Conservation (phyloP, 257 asterid species). For the Nicotiana tabacum region DNA sequence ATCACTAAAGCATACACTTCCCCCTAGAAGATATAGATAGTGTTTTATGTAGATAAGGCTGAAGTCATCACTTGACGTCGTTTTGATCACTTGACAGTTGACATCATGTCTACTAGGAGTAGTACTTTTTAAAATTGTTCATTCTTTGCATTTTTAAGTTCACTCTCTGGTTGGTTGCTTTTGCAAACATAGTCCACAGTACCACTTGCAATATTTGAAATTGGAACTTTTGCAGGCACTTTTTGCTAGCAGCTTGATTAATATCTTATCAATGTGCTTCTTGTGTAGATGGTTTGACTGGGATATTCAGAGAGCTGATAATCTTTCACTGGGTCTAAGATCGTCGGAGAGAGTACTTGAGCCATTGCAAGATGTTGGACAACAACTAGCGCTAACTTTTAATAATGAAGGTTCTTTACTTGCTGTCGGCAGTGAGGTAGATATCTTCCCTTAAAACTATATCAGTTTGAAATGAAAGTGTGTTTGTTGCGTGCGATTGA, state of each 20-base stretch:
- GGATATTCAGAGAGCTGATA: conserved; percentile 35
- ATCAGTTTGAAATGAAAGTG: background rate
- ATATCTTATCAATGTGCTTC: background rate
- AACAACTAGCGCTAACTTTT: conserved; percentile 76
- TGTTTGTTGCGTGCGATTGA: background rate
- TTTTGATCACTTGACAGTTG: too few species aligned
- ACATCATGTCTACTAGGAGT: background rate
- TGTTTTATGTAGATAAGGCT: background rate
- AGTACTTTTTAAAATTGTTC: background rate
- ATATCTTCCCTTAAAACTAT: conserved; percentile 8
- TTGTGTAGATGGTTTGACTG: conserved; percentile 73
- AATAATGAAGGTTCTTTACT: conserved; percentile 70
- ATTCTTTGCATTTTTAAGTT: background rate
- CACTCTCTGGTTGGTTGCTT: background rate
- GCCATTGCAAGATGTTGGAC: conserved; percentile 76
- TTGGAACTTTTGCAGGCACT: background rate
- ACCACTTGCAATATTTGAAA: background rate
- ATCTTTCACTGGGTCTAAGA: conserved; percentile 40
- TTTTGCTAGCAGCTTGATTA: conserved; percentile 1
- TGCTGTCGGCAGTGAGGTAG: conserved; percentile 96
- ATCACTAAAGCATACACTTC: background rate
- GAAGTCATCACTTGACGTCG: background rate
- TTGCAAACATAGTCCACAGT: background rate
- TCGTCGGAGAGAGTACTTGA: conserved; percentile 59
- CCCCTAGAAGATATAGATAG: background rate